Evolutionary conservation across 345 rosid genomes (phyloP).

Genomic region (Aegle marmelos): DNA sequence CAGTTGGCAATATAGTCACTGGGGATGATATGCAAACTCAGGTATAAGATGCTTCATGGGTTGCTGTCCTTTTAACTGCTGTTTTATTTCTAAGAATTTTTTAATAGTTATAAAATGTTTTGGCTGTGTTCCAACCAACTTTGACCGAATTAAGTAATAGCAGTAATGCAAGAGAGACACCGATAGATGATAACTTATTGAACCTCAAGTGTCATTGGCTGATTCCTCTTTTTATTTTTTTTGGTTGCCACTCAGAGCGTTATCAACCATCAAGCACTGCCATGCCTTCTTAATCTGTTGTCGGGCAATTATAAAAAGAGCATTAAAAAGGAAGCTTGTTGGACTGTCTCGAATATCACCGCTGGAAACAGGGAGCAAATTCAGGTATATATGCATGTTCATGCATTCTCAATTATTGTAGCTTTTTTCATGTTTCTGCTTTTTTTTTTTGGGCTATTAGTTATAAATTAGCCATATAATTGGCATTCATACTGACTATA

Average conservation of each 20-base stretch:
- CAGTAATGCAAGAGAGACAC: neutral
- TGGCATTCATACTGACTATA: neutral
- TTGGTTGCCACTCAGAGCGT: constrained; percentile 38
- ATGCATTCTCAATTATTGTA: neutral
- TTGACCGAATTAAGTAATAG: neutral
- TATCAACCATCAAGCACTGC: constrained; percentile 62
- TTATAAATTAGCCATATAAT: neutral
- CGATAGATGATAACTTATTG: neutral
- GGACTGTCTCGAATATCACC: constrained; percentile 88
- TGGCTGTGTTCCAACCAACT: neutral
- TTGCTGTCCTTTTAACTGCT: neutral
- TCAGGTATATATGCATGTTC: constrained; percentile 32
- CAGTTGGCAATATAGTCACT: constrained; percentile 86
- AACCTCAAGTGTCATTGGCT: neutral
- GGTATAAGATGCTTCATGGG: constrained; percentile 30
- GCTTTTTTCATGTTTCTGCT: neutral
- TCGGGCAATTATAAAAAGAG: constrained; percentile 64
- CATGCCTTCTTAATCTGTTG: constrained; percentile 58
- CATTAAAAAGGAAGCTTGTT: constrained; percentile 89
- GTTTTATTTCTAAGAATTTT: neutral
- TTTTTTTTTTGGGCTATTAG: neutral
- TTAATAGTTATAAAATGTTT: neutral
- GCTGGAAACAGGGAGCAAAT: constrained; percentile 80
- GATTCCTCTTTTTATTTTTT: neutral
- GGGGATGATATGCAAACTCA: constrained; percentile 81